Percentiles rank a stretch among this genome's conserved stretches.
Conservation (phyloP, 768 basidiomycete species). For the Mycena capillaripes region DNA sequence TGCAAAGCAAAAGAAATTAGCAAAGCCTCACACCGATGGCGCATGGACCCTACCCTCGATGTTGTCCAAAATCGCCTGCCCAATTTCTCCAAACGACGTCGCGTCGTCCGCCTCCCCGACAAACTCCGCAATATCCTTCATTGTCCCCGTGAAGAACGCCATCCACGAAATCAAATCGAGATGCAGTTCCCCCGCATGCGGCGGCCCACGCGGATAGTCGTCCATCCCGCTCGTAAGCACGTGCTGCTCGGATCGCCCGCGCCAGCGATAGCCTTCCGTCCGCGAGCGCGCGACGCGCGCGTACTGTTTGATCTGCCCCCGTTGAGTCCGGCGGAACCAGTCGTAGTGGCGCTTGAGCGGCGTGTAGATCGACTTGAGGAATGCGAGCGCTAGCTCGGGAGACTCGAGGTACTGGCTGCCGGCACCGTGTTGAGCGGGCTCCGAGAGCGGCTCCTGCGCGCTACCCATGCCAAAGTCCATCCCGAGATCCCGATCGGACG, state of each 20-base stretch:
- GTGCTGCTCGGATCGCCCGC: constrained; percentile 88
- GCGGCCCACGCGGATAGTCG: constrained; percentile 93
- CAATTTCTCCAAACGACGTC: constrained; percentile 80
- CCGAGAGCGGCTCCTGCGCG: constrained; percentile 65
- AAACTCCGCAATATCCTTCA: constrained; percentile 91
- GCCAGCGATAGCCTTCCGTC: constrained; percentile 94
- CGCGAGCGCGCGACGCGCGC: constrained; percentile 86
- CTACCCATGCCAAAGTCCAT: constrained; percentile 69
- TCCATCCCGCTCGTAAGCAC: constrained; percentile 97
- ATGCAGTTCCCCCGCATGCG: constrained; percentile 93
- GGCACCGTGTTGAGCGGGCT: constrained; percentile 35
- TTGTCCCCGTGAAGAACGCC: constrained; percentile 95
- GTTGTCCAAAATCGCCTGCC: constrained; percentile 85
- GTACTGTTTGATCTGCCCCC: constrained; percentile 94
- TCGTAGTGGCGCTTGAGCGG: constrained; percentile 93
- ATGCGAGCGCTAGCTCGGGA: constrained; percentile 73
- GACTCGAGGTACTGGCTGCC: constrained; percentile 66
- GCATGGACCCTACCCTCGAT: constrained; percentile 74
- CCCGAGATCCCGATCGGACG: constrained; percentile 74
- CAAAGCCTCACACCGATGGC: neutral
- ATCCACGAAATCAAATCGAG: constrained; percentile 96
- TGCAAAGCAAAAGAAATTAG: constrained; percentile 45
- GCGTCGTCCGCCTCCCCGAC: constrained; percentile 90
- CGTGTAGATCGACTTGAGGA: constrained; percentile 84
- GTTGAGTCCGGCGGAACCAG: constrained; percentile 96